phyloP scores from a whole-genome alignment of 345 rosid genomes.

The Iberis pinnata region DNA sequence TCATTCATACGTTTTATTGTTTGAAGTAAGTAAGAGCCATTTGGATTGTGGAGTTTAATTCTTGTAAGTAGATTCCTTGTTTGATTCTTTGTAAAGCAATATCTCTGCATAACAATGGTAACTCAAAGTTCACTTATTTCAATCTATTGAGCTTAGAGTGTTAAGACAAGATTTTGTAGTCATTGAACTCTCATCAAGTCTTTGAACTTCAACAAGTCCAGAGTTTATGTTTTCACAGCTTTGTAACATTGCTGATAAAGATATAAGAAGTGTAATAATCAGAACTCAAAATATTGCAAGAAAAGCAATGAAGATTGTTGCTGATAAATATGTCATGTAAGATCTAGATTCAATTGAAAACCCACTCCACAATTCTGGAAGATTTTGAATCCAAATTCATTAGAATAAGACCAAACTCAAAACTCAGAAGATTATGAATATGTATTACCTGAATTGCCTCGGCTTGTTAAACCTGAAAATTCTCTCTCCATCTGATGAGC shows the following conservation, averaged over 20 bases:
- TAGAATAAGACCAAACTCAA: too few species aligned
- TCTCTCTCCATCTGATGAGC: conserved; percentile 71
- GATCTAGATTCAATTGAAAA: conserved; percentile 58
- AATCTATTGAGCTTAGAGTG: conserved; percentile 59
- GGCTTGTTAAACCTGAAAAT: conserved; percentile 57
- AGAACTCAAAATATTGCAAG: conserved; percentile 53
- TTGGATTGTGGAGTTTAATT: conserved; percentile 39
- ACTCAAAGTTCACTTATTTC: too few species aligned
- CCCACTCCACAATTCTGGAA: conserved; percentile 54
- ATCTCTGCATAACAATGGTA: conserved; percentile 49
- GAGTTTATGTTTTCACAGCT: conserved; percentile 47
- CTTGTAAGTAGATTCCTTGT: conserved; percentile 46
- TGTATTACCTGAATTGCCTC: conserved; percentile 59
- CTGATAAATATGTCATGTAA: conserved; percentile 70
- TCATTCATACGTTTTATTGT: conserved; percentile 32
- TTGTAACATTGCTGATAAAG: conserved; percentile 64
- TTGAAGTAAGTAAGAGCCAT: conserved; percentile 44
- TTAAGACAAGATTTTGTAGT: conserved; percentile 45
- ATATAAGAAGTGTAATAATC: conserved; percentile 48
- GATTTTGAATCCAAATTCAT: too few species aligned
- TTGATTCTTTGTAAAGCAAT: conserved; percentile 38
- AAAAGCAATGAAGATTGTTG: conserved; percentile 54
- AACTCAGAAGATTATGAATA: neutral
- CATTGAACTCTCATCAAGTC: conserved; percentile 30
- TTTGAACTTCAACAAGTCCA: conserved; percentile 41